phyloP scores from a whole-genome alignment of 1,284 basidiomycete species.

The Schizopora paradoxa region DNA sequence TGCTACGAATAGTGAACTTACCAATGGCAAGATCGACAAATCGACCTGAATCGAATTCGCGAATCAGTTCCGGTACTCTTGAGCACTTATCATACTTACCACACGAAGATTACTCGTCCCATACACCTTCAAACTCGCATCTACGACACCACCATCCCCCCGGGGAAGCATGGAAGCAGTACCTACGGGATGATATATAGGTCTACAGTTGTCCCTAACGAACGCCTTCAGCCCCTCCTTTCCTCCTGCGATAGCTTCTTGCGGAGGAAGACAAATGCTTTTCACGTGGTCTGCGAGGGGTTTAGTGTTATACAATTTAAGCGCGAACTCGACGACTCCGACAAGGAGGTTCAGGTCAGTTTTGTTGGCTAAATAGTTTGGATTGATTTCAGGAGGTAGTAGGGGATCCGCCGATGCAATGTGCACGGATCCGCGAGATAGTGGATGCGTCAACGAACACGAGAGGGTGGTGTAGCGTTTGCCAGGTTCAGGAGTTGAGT shows the following conservation, averaged over 20 bases:
- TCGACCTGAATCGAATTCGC: no score
- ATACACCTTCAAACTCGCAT: conserved; percentile 37
- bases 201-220: not conserved
- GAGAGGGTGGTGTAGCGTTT: no score
- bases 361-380: conserved; percentile 11
- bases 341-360: conserved; percentile 19
- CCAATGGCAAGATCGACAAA: no score
- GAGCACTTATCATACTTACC: no score
- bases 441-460: conserved; percentile 16
- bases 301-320: conserved; percentile 9
- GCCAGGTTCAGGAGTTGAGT: no score
- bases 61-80: no score
- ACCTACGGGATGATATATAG: conserved; percentile 25
- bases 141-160: conserved; percentile 49
- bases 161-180: conserved; percentile 49
- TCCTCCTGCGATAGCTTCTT: not conserved
- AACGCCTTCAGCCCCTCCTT: conserved; percentile 1
- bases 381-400: conserved; percentile 13
- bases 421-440: conserved; percentile 20
- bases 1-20: no score
- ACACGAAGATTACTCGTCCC: conserved; percentile 20
- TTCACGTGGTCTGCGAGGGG: not conserved
- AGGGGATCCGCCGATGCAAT: conserved; percentile 16
- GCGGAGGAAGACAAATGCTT: conserved; percentile 10
- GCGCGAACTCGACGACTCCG: conserved; percentile 12